A percentile compares a stretch with the other conserved stretches of the same genome.
Evolutionary conservation across 306 rosid species (phyloP).

Genomic region (Trifolium fragiferum): DNA sequence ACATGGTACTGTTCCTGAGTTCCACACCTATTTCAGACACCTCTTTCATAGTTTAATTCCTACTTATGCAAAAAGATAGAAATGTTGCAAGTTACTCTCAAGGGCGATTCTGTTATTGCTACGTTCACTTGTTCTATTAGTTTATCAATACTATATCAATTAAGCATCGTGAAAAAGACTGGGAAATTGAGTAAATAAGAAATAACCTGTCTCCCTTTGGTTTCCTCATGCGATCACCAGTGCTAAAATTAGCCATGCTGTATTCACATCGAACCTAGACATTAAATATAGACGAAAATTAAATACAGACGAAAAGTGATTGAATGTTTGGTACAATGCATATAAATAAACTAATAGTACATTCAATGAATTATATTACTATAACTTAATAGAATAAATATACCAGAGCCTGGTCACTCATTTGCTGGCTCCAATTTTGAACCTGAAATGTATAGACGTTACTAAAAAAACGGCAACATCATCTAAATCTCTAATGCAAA

Average conservation of each 20-base stretch:
- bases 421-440: slow-evolving; percentile 78
- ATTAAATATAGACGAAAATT: slow-evolving; percentile 22
- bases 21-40: background rate
- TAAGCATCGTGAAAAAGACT: background rate
- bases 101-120: background rate
- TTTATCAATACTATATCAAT: slow-evolving; percentile 3
- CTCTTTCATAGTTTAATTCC: background rate
- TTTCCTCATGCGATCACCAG: slow-evolving; percentile 91
- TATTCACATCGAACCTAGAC: slow-evolving; percentile 84
- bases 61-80: background rate
- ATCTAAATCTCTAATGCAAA: slow-evolving; percentile 26
- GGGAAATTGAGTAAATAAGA: slow-evolving; percentile 5
- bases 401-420: slow-evolving; percentile 77
- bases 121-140: slow-evolving; percentile 7
- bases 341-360: background rate
- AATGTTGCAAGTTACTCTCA: background rate
- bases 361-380: background rate
- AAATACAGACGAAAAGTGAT: slow-evolving; percentile 12
- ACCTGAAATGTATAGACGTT: slow-evolving; percentile 56
- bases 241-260: slow-evolving; percentile 93
- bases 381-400: background rate
- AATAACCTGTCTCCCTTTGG: slow-evolving; percentile 89
- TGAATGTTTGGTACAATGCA: slow-evolving; percentile 8
- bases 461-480: background rate
- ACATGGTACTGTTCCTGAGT: background rate